These are phyloP conservation scores for Collybia nuda DNA, from an alignment of 768 basidiomycete species.

Conservation along the genomic window DNA sequence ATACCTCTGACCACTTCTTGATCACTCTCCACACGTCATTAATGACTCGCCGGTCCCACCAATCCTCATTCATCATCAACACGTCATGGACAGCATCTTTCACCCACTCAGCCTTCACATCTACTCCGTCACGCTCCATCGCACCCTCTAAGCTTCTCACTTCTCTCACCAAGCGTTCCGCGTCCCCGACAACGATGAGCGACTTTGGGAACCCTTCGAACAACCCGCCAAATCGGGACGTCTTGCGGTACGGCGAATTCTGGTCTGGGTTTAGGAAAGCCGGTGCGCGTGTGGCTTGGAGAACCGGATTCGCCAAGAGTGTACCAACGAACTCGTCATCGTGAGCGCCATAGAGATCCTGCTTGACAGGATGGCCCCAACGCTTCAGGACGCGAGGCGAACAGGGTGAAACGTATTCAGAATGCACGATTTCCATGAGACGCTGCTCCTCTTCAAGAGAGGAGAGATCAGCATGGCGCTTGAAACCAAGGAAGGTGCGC, in stretches of 20 bases:
- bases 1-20: conserved; percentile 27
- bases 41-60: conserved; percentile 42
- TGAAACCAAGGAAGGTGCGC: conserved; percentile 51
- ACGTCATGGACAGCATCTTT: conserved; percentile 45
- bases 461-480: neutral
- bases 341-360: conserved; percentile 26
- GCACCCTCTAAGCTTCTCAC: conserved; percentile 38
- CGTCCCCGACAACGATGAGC: conserved; percentile 48
- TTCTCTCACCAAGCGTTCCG: conserved; percentile 50
- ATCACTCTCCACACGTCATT: conserved; percentile 36
- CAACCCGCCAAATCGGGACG: conserved; percentile 31
- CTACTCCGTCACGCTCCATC: conserved; percentile 38
- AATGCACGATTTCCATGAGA: conserved; percentile 35
- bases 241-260: conserved; percentile 15
- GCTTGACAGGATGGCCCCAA: conserved; percentile 35
- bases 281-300: neutral
- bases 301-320: neutral
- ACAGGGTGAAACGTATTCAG: conserved; percentile 41
- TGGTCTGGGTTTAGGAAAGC: neutral
- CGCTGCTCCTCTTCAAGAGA: conserved; percentile 26
- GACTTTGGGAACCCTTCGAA: conserved; percentile 46
- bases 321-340: conserved; percentile 15
- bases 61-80: conserved; percentile 38
- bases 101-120: conserved; percentile 31
- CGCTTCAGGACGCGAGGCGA: conserved; percentile 36